Evolutionary conservation across 768 basidiomycete species (phyloP).

Genomic region (Hericium rajendrae): DNA sequence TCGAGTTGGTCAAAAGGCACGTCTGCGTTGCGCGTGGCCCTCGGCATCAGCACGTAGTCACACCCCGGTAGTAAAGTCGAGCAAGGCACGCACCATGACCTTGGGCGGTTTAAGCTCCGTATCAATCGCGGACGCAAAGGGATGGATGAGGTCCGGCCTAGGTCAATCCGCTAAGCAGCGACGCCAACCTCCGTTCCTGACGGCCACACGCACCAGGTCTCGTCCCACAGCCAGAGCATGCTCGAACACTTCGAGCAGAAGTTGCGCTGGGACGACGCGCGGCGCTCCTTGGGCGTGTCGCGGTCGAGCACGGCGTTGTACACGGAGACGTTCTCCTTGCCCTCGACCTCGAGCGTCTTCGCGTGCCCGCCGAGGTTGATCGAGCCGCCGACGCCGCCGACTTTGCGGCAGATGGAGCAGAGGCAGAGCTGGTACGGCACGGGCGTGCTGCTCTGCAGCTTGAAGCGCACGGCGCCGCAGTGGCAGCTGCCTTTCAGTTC

Average conservation of each 20-base stretch:
- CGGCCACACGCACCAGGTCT: constrained; percentile 32
- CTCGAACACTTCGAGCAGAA: constrained; percentile 56
- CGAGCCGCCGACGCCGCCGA: constrained; percentile 54
- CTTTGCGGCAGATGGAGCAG: constrained; percentile 66
- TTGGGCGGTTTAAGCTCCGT: constrained; percentile 41
- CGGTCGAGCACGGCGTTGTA: constrained; percentile 57
- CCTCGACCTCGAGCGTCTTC: constrained; percentile 41
- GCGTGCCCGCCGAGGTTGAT: constrained; percentile 54
- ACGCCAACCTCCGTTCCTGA: neutral
- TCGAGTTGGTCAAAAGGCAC: constrained; percentile 26
- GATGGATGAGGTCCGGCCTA: constrained; percentile 58
- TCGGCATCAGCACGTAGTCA: neutral
- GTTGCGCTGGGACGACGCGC: constrained; percentile 46
- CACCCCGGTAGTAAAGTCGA: neutral
- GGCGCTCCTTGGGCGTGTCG: constrained; percentile 37
- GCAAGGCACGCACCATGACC: constrained; percentile 32
- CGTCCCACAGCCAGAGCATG: constrained; percentile 61
- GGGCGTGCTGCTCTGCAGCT: constrained; percentile 38
- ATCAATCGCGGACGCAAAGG: constrained; percentile 61
- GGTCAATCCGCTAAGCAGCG: neutral
- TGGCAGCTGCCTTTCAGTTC: constrained; percentile 34
- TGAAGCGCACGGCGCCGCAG: constrained; percentile 26
- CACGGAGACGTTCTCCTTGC: constrained; percentile 44
- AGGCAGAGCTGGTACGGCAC: constrained; percentile 60
- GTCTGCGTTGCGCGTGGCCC: neutral